Evolutionary conservation across 129 eudicot genomes (phyloP).

Genomic region (Flaveria robusta): DNA sequence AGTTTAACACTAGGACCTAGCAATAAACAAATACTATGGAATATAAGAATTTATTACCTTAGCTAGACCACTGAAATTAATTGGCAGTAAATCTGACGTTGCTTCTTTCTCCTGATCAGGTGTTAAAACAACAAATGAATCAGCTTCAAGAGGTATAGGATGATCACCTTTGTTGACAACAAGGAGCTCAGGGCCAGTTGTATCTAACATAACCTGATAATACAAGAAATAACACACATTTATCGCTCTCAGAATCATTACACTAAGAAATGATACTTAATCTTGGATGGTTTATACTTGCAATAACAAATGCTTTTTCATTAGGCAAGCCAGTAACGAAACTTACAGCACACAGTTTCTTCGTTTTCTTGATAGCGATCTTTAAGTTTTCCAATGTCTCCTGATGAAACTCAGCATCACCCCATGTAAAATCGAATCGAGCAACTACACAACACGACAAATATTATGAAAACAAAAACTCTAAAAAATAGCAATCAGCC

Average conservation of each 20-base stretch:
- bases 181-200: constrained; percentile 85
- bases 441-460: constrained; percentile 53
- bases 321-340: background rate
- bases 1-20: background rate
- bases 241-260: background rate
- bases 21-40: background rate
- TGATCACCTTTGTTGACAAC: constrained; percentile 70
- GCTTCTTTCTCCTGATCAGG: constrained; percentile 89
- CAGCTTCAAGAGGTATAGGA: constrained; percentile 71
- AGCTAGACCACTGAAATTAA: constrained; percentile 69
- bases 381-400: constrained; percentile 73
- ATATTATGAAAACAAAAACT: background rate
- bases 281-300: constrained; percentile 7
- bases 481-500: background rate
- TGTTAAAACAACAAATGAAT: constrained; percentile 55
- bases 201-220: constrained; percentile 86
- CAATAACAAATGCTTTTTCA: background rate
- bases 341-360: constrained; percentile 88
- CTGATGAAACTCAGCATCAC: constrained; percentile 81
- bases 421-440: constrained; percentile 90
- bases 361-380: constrained; percentile 65
- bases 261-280: background rate
- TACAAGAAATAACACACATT: background rate
- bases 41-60: constrained; percentile 46
- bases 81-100: constrained; percentile 62